Evolutionary conservation across 2,329 filamentous ascomycete genomes (phyloP).

Genomic region (Penicillium crustosum): DNA sequence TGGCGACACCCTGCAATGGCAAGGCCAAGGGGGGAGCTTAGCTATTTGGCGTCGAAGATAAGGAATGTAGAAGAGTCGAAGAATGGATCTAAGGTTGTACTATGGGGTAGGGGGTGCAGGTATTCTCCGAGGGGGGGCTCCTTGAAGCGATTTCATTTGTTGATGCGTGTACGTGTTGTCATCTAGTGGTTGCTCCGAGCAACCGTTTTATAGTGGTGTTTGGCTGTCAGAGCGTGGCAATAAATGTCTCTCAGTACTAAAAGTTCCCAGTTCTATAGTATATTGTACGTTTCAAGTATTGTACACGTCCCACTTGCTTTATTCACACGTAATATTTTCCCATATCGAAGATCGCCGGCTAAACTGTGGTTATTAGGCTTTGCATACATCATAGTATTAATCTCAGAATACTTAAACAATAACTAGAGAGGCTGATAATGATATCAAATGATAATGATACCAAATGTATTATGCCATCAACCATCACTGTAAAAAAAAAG

Average conservation of each 20-base stretch:
- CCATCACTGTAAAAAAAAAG: background rate
- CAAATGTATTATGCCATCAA: background rate
- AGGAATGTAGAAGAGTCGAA: slow-evolving; percentile 19
- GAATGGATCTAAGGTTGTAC: slow-evolving; percentile 30
- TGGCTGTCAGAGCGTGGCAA: slow-evolving; percentile 8
- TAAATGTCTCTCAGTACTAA: background rate
- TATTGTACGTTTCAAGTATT: slow-evolving; percentile 1
- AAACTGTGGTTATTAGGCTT: background rate
- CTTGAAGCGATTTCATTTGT: slow-evolving; percentile 29
- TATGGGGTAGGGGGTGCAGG: slow-evolving; percentile 28
- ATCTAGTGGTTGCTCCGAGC: slow-evolving; percentile 34
- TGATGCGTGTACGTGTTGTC: slow-evolving; percentile 29
- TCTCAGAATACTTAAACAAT: background rate
- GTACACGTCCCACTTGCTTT: background rate
- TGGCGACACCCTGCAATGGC: slow-evolving; percentile 19
- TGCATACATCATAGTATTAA: background rate
- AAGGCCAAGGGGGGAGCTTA: slow-evolving; percentile 20
- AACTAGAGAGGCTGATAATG: background rate
- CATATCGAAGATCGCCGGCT: background rate
- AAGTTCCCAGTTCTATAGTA: accelerated
- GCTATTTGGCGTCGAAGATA: slow-evolving; percentile 15
- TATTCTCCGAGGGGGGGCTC: slow-evolving; percentile 28
- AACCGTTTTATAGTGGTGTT: slow-evolving; percentile 29
- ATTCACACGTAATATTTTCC: slow-evolving; percentile 5
- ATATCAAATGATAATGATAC: too few species aligned